These are phyloP conservation scores for Globisporangium acanthophoron DNA, from an alignment of 352 stramenopile genomes.

Conservation along the genomic window DNA sequence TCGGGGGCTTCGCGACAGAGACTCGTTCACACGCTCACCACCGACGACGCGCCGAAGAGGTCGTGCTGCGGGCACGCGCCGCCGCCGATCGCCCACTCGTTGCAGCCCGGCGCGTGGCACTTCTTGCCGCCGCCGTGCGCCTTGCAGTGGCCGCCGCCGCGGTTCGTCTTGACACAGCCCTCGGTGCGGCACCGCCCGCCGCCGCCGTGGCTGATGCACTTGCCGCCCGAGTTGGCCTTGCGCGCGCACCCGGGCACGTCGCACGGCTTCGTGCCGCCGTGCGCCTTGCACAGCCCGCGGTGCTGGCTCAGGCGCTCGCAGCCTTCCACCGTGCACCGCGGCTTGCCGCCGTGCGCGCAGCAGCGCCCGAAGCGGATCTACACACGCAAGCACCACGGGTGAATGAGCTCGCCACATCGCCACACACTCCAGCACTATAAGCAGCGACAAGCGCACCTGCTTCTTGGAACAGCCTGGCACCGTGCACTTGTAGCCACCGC, in stretches of 20 bases:
- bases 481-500: constrained; percentile 62
- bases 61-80: constrained; percentile 63
- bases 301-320: constrained; percentile 64
- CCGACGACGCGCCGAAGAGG: constrained; percentile 33
- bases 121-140: constrained; percentile 78
- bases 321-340: constrained; percentile 51
- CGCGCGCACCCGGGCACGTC: constrained; percentile 51
- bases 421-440: background rate
- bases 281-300: constrained; percentile 69
- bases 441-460: constrained; percentile 29
- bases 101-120: constrained; percentile 49
- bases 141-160: constrained; percentile 74
- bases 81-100: constrained; percentile 67
- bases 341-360: constrained; percentile 73
- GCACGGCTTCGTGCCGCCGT: constrained; percentile 70
- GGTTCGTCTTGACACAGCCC: constrained; percentile 68
- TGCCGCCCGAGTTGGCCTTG: constrained; percentile 70
- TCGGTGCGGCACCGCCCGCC: constrained; percentile 63
- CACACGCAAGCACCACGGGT: background rate
- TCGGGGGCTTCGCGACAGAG: constrained; percentile 7
- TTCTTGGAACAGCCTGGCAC: constrained; percentile 76
- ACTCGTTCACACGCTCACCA: constrained; percentile 42
- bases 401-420: too few relatives aligned
- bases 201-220: constrained; percentile 78
- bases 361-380: constrained; percentile 68